A percentile compares a stretch with the other conserved stretches of the same genome.
Evolutionary conservation across 2,329 filamentous ascomycete genomes (phyloP).

Genomic region (Trichoderma koningii): DNA sequence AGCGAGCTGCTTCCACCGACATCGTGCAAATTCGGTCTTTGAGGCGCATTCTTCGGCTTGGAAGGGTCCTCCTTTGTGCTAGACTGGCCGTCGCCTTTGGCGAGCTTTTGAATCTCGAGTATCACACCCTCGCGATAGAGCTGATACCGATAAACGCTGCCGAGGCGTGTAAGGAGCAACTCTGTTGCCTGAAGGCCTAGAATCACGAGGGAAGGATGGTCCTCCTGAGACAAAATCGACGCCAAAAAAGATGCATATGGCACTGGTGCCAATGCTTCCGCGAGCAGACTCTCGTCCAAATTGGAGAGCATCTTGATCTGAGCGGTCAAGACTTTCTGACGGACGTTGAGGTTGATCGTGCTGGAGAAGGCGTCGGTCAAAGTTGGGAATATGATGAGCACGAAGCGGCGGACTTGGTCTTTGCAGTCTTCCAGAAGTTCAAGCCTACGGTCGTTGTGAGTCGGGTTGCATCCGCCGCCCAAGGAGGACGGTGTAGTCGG

Average conservation of each 20-base stretch:
- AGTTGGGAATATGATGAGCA: conserved; percentile 89
- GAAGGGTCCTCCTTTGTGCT: conserved; percentile 6
- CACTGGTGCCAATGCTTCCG: conserved; percentile 82
- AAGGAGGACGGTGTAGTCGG: conserved; percentile 44
- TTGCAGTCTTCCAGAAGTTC: conserved; percentile 81
- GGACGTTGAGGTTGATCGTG: conserved; percentile 91
- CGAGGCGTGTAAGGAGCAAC: conserved; percentile 79
- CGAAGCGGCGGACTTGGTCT: conserved; percentile 84
- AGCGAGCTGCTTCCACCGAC: conserved; percentile 31
- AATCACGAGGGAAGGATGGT: conserved; percentile 84
- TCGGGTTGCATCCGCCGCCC: conserved; percentile 40
- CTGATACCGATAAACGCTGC: conserved; percentile 89
- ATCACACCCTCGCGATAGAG: conserved; percentile 97
- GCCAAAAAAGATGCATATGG: conserved; percentile 95
- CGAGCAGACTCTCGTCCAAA: conserved; percentile 79
- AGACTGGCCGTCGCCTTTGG: conserved; percentile 49
- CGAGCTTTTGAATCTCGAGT: conserved; percentile 81
- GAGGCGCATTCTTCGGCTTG: conserved; percentile 21
- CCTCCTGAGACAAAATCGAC: conserved; percentile 92
- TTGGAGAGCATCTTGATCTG: conserved; percentile 98
- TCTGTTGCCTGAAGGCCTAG: conserved; percentile 88
- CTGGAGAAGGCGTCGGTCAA: conserved; percentile 96
- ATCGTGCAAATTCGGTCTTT: conserved; percentile 3
- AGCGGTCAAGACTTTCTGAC: conserved; percentile 92
- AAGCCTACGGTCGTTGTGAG: conserved; percentile 77